phyloP scores from a whole-genome alignment of 495 filamentous ascomycete genomes.

The Podospora anserina region DNA sequence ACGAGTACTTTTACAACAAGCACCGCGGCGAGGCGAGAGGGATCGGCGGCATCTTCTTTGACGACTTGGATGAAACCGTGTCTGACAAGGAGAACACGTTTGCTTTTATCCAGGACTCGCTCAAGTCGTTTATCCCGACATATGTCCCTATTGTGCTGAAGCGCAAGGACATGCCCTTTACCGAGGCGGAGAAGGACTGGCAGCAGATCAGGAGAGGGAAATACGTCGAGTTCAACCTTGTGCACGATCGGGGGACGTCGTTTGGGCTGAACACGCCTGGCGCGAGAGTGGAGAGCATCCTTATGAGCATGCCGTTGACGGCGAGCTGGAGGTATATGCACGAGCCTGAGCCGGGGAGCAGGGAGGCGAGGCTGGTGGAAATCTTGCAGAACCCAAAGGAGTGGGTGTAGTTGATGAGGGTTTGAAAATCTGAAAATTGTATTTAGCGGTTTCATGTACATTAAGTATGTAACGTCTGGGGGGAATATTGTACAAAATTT shows the following conservation, averaged over 20 bases:
- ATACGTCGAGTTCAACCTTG: conserved; percentile 98
- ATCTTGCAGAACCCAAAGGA: conserved; percentile 82
- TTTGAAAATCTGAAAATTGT: background rate
- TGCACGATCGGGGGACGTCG: conserved; percentile 92
- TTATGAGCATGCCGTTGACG: conserved; percentile 94
- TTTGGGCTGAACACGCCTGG: conserved; percentile 94
- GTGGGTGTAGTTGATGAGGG: conserved; percentile 64
- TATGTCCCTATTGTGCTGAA: conserved; percentile 86
- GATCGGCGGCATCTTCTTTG: conserved; percentile 97
- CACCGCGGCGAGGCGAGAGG: conserved; percentile 89
- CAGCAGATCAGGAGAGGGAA: conserved; percentile 88
- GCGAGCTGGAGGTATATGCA: conserved; percentile 97
- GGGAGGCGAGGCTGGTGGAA: conserved; percentile 72
- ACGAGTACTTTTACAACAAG: conserved; percentile 92
- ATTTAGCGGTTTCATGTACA: conserved; percentile 15
- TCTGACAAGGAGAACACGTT: conserved; percentile 84
- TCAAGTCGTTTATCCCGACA: conserved; percentile 83
- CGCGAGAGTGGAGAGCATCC: conserved; percentile 87
- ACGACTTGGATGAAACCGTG: conserved; percentile 84
- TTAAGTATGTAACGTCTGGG: conserved; percentile 4
- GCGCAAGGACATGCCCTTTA: conserved; percentile 88
- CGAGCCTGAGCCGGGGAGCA: conserved; percentile 66
- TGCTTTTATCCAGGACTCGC: conserved; percentile 80
- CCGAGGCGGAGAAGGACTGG: conserved; percentile 84
- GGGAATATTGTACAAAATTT: conserved; percentile 6